These are phyloP conservation scores for Syncephalastrum contaminatum DNA, from an alignment of 371 early-diverging fungal species.

Conservation along the genomic window DNA sequence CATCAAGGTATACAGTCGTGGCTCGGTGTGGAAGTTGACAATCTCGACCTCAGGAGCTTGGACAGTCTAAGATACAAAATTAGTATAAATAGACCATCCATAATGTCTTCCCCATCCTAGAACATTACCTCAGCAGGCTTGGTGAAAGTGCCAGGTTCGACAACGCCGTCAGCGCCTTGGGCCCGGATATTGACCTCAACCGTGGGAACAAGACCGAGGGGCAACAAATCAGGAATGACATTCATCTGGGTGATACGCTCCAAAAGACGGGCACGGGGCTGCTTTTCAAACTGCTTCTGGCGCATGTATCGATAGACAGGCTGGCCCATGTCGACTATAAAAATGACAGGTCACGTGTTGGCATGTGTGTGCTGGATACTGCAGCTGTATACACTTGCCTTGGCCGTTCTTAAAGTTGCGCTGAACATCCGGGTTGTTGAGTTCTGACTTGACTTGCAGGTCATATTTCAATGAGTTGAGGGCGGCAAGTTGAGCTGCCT, in stretches of 20 bases:
- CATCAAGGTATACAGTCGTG: conserved; percentile 68
- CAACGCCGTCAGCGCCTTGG: conserved; percentile 21
- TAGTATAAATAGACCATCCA: background rate
- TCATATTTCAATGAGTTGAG: conserved; percentile 61
- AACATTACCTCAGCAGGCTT: conserved; percentile 49
- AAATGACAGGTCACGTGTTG: conserved; percentile 1
- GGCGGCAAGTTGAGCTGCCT: conserved; percentile 44
- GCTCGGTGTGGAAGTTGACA: conserved; percentile 67
- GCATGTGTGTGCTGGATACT: background rate
- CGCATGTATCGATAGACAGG: conserved; percentile 75
- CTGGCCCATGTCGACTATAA: conserved; percentile 61
- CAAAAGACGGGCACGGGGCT: conserved; percentile 62
- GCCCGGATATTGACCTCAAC: conserved; percentile 53
- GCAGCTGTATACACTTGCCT: conserved; percentile 32
- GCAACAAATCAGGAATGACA: conserved; percentile 75
- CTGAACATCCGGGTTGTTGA: conserved; percentile 70
- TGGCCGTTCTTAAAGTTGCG: conserved; percentile 62
- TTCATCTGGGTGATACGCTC: conserved; percentile 80
- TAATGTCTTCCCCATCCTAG: background rate
- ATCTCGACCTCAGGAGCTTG: conserved; percentile 59
- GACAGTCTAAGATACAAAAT: conserved; percentile 35
- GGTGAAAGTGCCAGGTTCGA: conserved; percentile 60
- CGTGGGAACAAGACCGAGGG: conserved; percentile 48
- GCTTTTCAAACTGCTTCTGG: conserved; percentile 63
- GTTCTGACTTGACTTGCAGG: conserved; percentile 68